Conservation (phyloP, 176 grass and related monocot genomes). For the Stipa capillata region DNA sequence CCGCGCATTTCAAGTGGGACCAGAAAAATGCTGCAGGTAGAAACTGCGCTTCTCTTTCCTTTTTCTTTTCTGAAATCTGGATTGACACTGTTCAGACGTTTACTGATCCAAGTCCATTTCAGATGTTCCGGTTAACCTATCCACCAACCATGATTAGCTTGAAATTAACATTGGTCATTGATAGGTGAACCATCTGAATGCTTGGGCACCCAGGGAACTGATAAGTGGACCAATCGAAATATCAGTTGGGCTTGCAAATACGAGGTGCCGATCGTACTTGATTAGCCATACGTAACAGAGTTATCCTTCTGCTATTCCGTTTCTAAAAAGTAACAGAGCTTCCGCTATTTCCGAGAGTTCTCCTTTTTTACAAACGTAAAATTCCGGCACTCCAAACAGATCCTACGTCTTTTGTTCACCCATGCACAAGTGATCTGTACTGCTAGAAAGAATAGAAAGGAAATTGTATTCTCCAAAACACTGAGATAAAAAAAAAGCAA, state of each 20-base stretch:
- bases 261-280: not conserved
- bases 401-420: not conserved
- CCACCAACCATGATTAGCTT: not conserved
- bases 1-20: too few relatives aligned
- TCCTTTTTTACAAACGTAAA: too few relatives aligned
- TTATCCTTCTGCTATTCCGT: not conserved
- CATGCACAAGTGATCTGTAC: not conserved
- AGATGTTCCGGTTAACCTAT: not conserved
- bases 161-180: not conserved
- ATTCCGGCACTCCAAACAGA: too few relatives aligned
- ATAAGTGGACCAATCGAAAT: not conserved
- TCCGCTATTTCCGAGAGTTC: too few relatives aligned
- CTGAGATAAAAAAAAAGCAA: not conserved
- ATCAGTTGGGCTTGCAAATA: too few relatives aligned
- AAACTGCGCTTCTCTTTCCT: too few relatives aligned
- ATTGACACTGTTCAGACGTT: too few relatives aligned
- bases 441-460: too few relatives aligned
- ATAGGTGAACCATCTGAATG: not conserved
- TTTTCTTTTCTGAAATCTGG: too few relatives aligned
- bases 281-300: not conserved
- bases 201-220: too few relatives aligned
- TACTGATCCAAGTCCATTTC: not conserved
- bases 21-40: too few relatives aligned
- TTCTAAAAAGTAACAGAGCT: too few relatives aligned
- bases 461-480: not conserved